Conservation (phyloP, 441 rosid genomes). For the Populus hybrid region DNA sequence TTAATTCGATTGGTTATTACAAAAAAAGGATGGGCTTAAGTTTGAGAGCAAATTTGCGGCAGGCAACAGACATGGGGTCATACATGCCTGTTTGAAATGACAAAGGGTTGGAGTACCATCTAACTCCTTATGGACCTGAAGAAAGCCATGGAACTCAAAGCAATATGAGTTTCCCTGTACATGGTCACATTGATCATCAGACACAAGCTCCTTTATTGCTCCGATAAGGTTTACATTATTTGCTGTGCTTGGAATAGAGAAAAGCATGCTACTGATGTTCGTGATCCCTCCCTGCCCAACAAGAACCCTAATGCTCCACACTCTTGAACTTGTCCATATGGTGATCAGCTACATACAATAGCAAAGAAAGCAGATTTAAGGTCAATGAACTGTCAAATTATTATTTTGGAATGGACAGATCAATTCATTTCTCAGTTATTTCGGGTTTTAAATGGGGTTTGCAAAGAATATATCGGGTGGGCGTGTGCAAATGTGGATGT, state of each 20-base stretch:
- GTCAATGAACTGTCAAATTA: background rate
- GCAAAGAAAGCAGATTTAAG: background rate
- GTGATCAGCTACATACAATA: slow-evolving; percentile 26
- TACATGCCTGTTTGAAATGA: slow-evolving; percentile 25
- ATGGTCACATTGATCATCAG: slow-evolving; percentile 24
- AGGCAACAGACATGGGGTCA: background rate
- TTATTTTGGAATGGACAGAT: background rate
- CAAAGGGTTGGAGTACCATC: slow-evolving; percentile 33
- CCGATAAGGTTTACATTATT: slow-evolving; percentile 29
- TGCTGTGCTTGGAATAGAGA: slow-evolving; percentile 33
- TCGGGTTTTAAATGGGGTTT: background rate
- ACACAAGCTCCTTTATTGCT: slow-evolving; percentile 36
- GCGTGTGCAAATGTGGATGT: background rate
- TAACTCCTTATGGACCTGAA: slow-evolving; percentile 35
- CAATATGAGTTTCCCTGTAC: slow-evolving; percentile 29
- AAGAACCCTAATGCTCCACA: slow-evolving; percentile 46
- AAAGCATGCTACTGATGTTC: slow-evolving; percentile 41
- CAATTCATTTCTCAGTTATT: background rate
- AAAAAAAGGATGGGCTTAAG: background rate
- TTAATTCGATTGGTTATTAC: background rate
- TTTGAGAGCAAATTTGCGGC: background rate
- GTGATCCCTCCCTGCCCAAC: slow-evolving; percentile 14
- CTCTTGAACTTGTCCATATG: slow-evolving; percentile 43
- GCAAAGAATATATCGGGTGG: background rate
- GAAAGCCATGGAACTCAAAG: slow-evolving; percentile 27